Evolutionary conservation across 78 protist species (phyloP).

Genomic region (Planoprotostelium fungivorum): DNA sequence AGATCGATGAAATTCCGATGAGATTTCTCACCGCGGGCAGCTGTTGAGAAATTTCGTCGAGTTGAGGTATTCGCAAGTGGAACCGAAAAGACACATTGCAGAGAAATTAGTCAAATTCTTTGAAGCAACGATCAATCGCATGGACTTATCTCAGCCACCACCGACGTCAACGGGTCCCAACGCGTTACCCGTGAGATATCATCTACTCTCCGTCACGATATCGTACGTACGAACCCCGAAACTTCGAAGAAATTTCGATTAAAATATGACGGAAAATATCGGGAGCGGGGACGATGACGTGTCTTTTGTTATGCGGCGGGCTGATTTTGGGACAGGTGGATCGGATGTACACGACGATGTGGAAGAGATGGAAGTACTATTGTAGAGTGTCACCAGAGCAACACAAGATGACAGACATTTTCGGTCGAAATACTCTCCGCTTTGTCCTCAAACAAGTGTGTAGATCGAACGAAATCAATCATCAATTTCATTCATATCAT

Average conservation of each 20-base stretch:
- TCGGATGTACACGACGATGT: background rate
- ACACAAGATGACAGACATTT: background rate
- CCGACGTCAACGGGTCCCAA: no score
- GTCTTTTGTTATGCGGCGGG: no score
- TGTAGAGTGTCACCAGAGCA: background rate
- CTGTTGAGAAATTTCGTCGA: background rate
- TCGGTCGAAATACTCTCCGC: background rate
- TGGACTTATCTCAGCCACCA: background rate
- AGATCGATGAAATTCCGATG: background rate
- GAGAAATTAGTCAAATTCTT: background rate
- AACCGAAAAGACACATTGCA: background rate
- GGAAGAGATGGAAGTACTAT: background rate
- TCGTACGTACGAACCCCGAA: no score
- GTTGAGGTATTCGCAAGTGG: background rate
- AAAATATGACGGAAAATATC: no score
- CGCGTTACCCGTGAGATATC: no score
- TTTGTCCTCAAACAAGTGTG: background rate
- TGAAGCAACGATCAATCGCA: background rate
- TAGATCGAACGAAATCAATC: no score
- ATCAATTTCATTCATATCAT: no score
- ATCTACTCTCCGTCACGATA: no score
- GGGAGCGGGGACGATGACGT: no score
- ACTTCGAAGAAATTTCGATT: no score
- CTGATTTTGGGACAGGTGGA: no score
- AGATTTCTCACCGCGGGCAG: background rate